Evolutionary conservation across 2,329 filamentous ascomycete species (phyloP).

Genomic region (Neonectria coccinea): DNA sequence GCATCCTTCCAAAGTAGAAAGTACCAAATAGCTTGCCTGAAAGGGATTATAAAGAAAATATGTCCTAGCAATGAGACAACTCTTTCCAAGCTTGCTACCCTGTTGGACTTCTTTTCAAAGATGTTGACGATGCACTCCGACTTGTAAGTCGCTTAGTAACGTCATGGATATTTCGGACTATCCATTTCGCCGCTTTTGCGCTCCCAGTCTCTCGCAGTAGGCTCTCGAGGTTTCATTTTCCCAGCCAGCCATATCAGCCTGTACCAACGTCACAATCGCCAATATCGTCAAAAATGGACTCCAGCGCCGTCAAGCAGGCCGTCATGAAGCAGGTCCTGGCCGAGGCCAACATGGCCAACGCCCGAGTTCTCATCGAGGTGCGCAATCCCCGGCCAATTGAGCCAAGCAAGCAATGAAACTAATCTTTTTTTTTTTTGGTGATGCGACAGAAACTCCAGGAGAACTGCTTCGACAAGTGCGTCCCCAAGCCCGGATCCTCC

Average conservation of each 20-base stretch:
- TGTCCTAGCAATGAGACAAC: too few relatives aligned
- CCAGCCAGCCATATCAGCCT: constrained; percentile 17
- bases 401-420: constrained; percentile 14
- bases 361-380: constrained; percentile 77
- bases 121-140: background rate
- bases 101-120: background rate
- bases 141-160: constrained; percentile 31
- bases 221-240: constrained; percentile 32
- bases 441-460: constrained; percentile 77
- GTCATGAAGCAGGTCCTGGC: constrained; percentile 74
- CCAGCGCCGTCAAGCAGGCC: constrained; percentile 68
- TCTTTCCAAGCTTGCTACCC: background rate
- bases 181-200: constrained; percentile 29
- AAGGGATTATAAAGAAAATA: background rate
- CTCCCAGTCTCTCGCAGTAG: constrained; percentile 22
- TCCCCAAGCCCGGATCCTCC: constrained; percentile 75
- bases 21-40: background rate
- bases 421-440: constrained; percentile 7
- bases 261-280: constrained; percentile 36
- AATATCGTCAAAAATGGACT: constrained; percentile 63
- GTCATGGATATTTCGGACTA: constrained; percentile 18
- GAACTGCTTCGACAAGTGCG: constrained; percentile 83
- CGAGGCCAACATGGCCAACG: constrained; percentile 76
- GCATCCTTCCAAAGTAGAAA: background rate
- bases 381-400: constrained; percentile 23